These are phyloP conservation scores for Zelonia costaricensis DNA, from an alignment of 208 protist species.

Conservation along the genomic window DNA sequence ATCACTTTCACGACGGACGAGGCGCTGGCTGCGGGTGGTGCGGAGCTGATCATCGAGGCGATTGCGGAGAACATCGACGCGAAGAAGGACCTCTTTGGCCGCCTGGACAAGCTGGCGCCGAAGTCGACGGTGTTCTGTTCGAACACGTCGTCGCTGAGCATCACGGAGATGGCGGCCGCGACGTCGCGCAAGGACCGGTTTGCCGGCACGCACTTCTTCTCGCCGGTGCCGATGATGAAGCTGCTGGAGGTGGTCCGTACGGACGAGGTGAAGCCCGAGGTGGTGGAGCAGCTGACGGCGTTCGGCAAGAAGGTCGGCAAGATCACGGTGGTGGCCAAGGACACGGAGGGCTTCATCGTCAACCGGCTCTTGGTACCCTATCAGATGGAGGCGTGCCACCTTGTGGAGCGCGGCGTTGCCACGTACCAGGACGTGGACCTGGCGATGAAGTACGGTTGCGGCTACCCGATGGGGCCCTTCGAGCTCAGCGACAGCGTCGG, in stretches of 20 bases:
- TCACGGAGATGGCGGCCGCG: constrained; percentile 59
- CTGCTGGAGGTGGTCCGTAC: constrained; percentile 87
- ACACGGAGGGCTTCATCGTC: constrained; percentile 91
- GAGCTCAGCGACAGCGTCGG: constrained; percentile 77
- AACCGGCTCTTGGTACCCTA: constrained; percentile 90
- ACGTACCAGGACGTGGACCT: constrained; percentile 80
- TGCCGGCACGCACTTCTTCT: constrained; percentile 91
- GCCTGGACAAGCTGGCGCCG: constrained; percentile 51
- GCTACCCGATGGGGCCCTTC: constrained; percentile 92
- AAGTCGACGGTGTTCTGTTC: constrained; percentile 80
- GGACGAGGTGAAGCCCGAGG: constrained; percentile 46
- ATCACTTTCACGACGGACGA: constrained; percentile 74
- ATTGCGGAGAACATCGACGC: constrained; percentile 64
- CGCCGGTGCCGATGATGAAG: constrained; percentile 90
- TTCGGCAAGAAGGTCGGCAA: constrained; percentile 70
- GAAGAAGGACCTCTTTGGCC: constrained; percentile 59
- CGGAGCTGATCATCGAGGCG: constrained; percentile 70
- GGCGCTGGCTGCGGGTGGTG: constrained; percentile 25
- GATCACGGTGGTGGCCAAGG: constrained; percentile 59
- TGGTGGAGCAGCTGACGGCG: constrained; percentile 45
- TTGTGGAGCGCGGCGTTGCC: constrained; percentile 82
- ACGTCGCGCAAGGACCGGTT: constrained; percentile 70
- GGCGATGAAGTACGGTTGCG: constrained; percentile 89
- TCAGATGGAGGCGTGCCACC: constrained; percentile 70
- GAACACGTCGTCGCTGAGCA: constrained; percentile 84